phyloP scores from a whole-genome alignment of 805 yeast species.

The Nakazawaea pomicola region DNA sequence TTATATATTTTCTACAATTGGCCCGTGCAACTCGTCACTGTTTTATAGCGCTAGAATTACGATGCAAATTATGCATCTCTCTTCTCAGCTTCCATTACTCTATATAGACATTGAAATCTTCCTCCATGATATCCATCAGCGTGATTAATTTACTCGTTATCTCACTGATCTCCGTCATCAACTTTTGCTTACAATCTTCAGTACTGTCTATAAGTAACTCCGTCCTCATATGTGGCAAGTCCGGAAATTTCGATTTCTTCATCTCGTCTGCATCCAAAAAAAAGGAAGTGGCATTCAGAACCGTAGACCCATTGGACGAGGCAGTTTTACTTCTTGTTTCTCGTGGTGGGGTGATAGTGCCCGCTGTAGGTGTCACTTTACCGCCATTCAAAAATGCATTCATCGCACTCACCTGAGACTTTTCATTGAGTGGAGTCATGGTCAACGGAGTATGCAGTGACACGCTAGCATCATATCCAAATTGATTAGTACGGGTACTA shows the following conservation, averaged over 20 bases:
- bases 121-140: constrained; percentile 26
- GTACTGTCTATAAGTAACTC: constrained; percentile 13
- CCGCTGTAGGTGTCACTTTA: constrained; percentile 9
- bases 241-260: constrained; percentile 2
- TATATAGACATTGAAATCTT: constrained; percentile 20
- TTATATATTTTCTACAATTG: neutral
- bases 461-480: constrained; percentile 55
- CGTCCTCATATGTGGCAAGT: constrained; percentile 10
- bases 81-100: too few relatives aligned
- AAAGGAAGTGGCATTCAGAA: constrained; percentile 15
- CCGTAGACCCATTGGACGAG: constrained; percentile 9
- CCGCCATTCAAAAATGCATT: constrained; percentile 13
- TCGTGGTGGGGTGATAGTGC: constrained; percentile 8
- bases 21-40: too few relatives aligned
- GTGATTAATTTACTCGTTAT: constrained; percentile 18
- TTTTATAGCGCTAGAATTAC: too few relatives aligned
- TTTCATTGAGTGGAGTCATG: constrained; percentile 81
- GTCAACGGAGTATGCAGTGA: constrained; percentile 50
- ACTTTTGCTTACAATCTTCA: constrained; percentile 17
- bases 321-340: constrained; percentile 1
- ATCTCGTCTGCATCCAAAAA: constrained; percentile 3
- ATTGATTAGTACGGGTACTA: constrained; percentile 46
- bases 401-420: constrained; percentile 20
- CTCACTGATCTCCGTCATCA: constrained; percentile 21
- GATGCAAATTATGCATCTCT: too few relatives aligned